Percentiles rank a stretch among this genome's conserved stretches.
Evolutionary conservation across 2,329 filamentous ascomycete genomes (phyloP).

Genomic region (Pestalotiopsis sp.): DNA sequence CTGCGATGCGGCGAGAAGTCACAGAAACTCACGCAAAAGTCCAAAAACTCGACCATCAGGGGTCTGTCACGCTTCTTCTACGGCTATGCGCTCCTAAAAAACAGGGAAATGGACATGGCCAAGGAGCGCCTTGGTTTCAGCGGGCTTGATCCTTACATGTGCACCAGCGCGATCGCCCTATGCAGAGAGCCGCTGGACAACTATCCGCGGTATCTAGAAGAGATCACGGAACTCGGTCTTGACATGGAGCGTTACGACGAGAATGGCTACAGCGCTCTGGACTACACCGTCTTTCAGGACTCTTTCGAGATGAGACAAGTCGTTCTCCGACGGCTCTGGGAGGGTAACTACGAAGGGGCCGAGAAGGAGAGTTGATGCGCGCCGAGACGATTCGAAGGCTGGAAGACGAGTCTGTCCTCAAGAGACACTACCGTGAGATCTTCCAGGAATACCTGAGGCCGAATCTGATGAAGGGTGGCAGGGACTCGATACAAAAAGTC

Average conservation of each 20-base stretch:
- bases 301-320: not conserved
- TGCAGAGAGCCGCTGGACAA: not conserved
- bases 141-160: not conserved
- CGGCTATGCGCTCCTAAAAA: not conserved
- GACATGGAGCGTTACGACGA: constrained; percentile 3
- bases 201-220: not conserved
- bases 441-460: not conserved
- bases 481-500: not conserved
- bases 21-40: not conserved
- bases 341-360: not conserved
- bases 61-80: constrained; percentile 4
- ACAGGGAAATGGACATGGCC: not conserved
- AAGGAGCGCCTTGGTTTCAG: not conserved
- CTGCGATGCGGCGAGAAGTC: not conserved
- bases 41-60: not conserved
- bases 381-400: not conserved
- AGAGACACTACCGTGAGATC: constrained; percentile 3
- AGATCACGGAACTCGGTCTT: not conserved
- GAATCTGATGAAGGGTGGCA: not conserved
- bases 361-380: not conserved
- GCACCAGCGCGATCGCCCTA: not conserved
- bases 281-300: constrained; percentile 1
- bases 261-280: constrained; percentile 6
- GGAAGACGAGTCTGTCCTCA: not conserved
- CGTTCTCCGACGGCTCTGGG: not conserved